Percentiles rank a stretch among this genome's conserved stretches.
Conservation (phyloP, 768 basidiomycete genomes). For the Kwoniella sp. region DNA sequence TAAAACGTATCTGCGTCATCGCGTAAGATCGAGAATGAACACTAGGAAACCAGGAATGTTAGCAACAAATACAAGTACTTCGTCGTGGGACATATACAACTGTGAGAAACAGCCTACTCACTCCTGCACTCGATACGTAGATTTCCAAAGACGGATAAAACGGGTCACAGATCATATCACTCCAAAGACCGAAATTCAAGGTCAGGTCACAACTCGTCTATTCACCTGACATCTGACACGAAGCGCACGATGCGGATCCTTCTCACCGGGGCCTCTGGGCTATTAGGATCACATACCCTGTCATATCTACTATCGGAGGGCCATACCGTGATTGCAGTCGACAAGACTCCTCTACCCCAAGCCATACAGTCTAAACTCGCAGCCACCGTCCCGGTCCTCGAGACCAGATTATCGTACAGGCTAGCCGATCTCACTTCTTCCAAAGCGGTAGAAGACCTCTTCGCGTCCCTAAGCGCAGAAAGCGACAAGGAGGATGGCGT, state of each 20-base stretch:
- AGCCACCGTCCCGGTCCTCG: not conserved
- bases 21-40: too few relatives aligned
- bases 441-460: conserved; percentile 21
- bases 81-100: too few relatives aligned
- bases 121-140: too few relatives aligned
- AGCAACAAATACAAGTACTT: too few relatives aligned
- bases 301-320: conserved; percentile 29
- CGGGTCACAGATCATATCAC: too few relatives aligned
- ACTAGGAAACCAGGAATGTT: too few relatives aligned
- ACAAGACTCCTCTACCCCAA: conserved; percentile 30
- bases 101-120: too few relatives aligned
- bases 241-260: conserved; percentile 43
- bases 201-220: too few relatives aligned
- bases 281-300: conserved; percentile 32
- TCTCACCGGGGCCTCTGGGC: conserved; percentile 42
- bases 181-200: too few relatives aligned
- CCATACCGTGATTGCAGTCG: conserved; percentile 39
- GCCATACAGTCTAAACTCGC: not conserved
- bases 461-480: conserved; percentile 3
- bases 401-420: conserved; percentile 13
- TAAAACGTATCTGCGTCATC: not conserved
- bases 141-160: too few relatives aligned
- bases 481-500: too few relatives aligned
- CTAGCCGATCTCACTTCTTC: conserved; percentile 23
- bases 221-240: too few relatives aligned